Evolutionary conservation across 306 rosid species (phyloP).

Genomic region (Cicer yamashitae): DNA sequence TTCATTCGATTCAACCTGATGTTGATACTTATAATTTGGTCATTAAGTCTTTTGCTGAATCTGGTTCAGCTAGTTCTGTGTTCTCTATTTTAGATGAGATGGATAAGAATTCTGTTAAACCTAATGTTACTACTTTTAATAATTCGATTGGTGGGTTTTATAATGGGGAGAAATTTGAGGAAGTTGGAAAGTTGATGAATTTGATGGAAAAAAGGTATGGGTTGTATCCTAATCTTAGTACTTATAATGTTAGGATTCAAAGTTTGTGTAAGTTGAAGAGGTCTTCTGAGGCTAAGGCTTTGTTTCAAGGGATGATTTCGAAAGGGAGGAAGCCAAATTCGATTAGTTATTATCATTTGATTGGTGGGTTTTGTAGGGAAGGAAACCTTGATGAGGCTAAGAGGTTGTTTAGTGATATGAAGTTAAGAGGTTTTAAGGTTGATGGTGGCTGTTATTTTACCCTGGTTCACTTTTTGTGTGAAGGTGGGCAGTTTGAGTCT

Average conservation of each 20-base stretch:
- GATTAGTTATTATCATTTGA: slow-evolving; percentile 62
- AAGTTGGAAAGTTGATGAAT: slow-evolving; percentile 65
- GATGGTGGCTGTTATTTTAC: slow-evolving; percentile 61
- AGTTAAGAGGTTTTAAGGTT: slow-evolving; percentile 54
- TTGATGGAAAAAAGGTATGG: slow-evolving; percentile 67
- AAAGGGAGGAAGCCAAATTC: slow-evolving; percentile 68
- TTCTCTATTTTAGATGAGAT: slow-evolving; percentile 75
- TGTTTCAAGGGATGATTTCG: slow-evolving; percentile 67
- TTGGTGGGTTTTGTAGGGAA: slow-evolving; percentile 73
- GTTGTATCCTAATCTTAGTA: slow-evolving; percentile 47
- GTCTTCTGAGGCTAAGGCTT: slow-evolving; percentile 69
- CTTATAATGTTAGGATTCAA: slow-evolving; percentile 73
- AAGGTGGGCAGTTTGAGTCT: slow-evolving; percentile 59
- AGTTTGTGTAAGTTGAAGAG: slow-evolving; percentile 78
- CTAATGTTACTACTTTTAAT: slow-evolving; percentile 56
- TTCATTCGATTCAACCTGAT: slow-evolving; percentile 59
- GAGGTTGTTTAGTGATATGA: slow-evolving; percentile 64
- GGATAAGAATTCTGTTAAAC: slow-evolving; percentile 65
- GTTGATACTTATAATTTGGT: slow-evolving; percentile 69
- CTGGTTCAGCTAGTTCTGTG: slow-evolving; percentile 63
- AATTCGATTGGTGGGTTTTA: slow-evolving; percentile 62
- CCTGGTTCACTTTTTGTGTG: slow-evolving; percentile 57
- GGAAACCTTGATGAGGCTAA: slow-evolving; percentile 71
- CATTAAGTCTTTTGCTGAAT: slow-evolving; percentile 66
- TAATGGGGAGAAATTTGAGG: slow-evolving; percentile 68